phyloP scores from a whole-genome alignment of 2,329 filamentous ascomycete species.

The Rutstroemia sp. region DNA sequence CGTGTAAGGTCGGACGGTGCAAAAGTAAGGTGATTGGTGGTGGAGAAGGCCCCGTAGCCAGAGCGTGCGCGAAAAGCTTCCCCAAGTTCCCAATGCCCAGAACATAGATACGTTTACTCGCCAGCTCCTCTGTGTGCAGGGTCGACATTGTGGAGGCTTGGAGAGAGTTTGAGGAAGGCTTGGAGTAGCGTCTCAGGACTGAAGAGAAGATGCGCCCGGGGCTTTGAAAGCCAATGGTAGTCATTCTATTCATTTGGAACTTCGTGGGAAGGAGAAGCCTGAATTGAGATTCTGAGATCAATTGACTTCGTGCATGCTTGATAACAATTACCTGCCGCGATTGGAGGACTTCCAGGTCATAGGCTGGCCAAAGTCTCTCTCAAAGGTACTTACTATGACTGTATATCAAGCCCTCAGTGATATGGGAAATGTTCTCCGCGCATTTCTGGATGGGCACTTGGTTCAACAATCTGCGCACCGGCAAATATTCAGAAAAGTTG shows the following conservation, averaged over 20 bases:
- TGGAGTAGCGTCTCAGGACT: no score
- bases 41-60: constrained; percentile 45
- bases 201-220: no score
- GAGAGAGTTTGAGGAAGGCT: no score
- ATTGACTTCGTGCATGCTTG: neutral
- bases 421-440: no score
- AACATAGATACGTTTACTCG: constrained; percentile 52
- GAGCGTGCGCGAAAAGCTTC: constrained; percentile 65
- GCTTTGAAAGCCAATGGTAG: no score
- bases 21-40: constrained; percentile 79
- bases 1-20: constrained; percentile 47
- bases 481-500: no score
- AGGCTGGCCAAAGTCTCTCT: no score
- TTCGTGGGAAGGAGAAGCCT: neutral
- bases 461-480: no score
- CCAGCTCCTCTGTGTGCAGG: neutral
- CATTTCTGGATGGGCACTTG: no score
- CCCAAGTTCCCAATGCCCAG: constrained; percentile 78
- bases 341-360: neutral
- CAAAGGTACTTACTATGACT: no score
- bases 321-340: neutral
- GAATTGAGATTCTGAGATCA: neutral
- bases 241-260: no score
- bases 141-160: neutral
- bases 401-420: no score